A percentile compares a stretch with the other conserved stretches of the same genome.
These are phyloP conservation scores for Fusarium sp. DNA, from an alignment of 2,329 filamentous ascomycete genomes.

Conservation along the genomic window DNA sequence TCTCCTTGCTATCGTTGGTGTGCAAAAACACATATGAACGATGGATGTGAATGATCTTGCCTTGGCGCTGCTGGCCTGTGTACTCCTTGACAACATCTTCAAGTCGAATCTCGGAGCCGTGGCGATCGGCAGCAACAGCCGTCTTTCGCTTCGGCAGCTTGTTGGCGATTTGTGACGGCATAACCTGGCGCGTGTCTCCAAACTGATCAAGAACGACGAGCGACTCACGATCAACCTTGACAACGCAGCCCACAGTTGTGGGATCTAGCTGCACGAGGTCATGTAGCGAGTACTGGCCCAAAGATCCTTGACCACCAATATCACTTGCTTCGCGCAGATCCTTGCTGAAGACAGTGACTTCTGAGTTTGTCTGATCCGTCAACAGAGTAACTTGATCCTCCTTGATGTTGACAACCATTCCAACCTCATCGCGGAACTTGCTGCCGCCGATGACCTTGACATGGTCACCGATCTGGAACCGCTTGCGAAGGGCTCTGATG, in stretches of 20 bases:
- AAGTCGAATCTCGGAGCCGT: slow-evolving; percentile 89
- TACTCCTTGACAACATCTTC: slow-evolving; percentile 94
- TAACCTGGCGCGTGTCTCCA: slow-evolving; percentile 79
- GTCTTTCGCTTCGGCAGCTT: slow-evolving; percentile 83
- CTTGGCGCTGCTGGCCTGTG: slow-evolving; percentile 83
- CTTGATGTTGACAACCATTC: slow-evolving; percentile 93
- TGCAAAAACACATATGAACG: slow-evolving; percentile 92
- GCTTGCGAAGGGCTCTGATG: slow-evolving; percentile 89
- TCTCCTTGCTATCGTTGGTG: slow-evolving; percentile 83
- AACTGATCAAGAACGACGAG: slow-evolving; percentile 91
- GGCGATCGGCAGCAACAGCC: slow-evolving; percentile 90
- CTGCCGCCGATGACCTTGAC: slow-evolving; percentile 98
- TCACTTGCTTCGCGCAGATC: slow-evolving; percentile 94
- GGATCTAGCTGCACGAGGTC: slow-evolving; percentile 95
- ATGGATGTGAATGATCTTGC: slow-evolving; percentile 93
- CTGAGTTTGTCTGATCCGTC: slow-evolving; percentile 89
- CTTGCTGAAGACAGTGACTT: slow-evolving; percentile 98
- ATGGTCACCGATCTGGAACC: slow-evolving; percentile 92
- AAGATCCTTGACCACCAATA: slow-evolving; percentile 81
- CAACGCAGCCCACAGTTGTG: slow-evolving; percentile 89
- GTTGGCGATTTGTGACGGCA: slow-evolving; percentile 92
- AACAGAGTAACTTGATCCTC: slow-evolving; percentile 93
- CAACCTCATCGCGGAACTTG: slow-evolving; percentile 92
- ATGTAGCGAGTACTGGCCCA: slow-evolving; percentile 91
- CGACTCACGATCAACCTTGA: slow-evolving; percentile 95